phyloP scores from a whole-genome alignment of 306 rosid genomes.

The Inga laurina region DNA sequence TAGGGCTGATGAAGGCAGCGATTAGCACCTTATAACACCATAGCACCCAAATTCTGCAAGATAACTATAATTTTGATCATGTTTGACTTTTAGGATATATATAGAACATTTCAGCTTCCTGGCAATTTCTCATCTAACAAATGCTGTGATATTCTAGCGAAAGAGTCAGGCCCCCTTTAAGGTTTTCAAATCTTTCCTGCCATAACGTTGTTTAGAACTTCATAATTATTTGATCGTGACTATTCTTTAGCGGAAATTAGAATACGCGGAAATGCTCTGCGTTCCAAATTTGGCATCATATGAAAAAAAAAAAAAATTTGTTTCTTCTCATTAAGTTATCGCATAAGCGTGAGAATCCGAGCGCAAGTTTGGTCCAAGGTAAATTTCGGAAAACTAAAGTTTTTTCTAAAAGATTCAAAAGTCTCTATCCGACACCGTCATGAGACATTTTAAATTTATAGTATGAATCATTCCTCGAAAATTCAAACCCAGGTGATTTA shows the following conservation, averaged over 20 bases:
- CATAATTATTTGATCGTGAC: conserved; percentile 10
- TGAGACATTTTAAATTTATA: not conserved
- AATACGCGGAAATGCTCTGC: not conserved
- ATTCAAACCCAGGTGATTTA: not conserved
- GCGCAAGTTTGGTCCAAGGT: not conserved
- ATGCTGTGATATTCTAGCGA: not conserved
- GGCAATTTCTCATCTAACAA: conserved; percentile 9
- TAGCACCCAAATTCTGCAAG: not conserved
- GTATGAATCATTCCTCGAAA: not conserved
- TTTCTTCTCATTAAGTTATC: not conserved
- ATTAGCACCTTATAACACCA: not conserved
- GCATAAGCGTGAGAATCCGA: not conserved
- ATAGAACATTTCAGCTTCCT: conserved; percentile 10
- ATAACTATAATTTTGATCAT: not conserved
- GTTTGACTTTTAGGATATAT: conserved; percentile 31
- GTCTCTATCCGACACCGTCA: too few relatives aligned
- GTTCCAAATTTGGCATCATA: conserved; percentile 23
- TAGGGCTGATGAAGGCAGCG: too few relatives aligned
- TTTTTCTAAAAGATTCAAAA: not conserved
- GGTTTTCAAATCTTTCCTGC: conserved; percentile 7
- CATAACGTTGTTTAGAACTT: not conserved
- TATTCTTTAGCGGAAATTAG: not conserved
- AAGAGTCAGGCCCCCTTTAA: not conserved
- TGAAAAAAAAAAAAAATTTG: not conserved
- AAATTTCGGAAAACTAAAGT: not conserved